Evolutionary conservation across 495 filamentous ascomycete genomes (phyloP).

Genomic region (Hyaloscypha variabilis): DNA sequence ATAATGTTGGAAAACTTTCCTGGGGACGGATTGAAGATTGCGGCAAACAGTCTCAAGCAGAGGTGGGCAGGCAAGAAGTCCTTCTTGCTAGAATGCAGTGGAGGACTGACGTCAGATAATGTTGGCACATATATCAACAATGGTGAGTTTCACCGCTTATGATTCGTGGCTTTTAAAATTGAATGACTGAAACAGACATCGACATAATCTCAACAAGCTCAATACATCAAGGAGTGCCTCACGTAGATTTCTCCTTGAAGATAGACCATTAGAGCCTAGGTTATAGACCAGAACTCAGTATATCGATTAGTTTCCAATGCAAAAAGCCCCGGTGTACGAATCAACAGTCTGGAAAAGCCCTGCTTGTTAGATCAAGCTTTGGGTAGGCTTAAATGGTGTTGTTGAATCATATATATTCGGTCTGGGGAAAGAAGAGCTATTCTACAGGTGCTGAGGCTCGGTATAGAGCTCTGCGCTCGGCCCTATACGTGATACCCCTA

Average conservation of each 20-base stretch:
- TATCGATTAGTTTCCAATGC: no score
- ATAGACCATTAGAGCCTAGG: constrained; percentile 69
- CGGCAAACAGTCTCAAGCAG: constrained; percentile 72
- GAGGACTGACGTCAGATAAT: constrained; percentile 85
- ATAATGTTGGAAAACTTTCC: constrained; percentile 98
- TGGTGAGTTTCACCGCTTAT: constrained; percentile 44
- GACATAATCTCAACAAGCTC: constrained; percentile 95
- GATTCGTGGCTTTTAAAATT: neutral
- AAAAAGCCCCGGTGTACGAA: no score
- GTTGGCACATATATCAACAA: constrained; percentile 77
- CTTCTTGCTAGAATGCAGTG: constrained; percentile 89
- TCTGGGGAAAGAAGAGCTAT: no score
- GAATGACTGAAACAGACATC: constrained; percentile 65
- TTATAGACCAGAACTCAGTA: no score
- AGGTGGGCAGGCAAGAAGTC: constrained; percentile 68
- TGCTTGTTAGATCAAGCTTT: no score
- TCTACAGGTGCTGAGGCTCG: no score
- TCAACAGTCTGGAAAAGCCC: no score
- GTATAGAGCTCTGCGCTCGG: no score
- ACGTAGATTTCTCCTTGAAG: constrained; percentile 96
- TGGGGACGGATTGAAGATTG: constrained; percentile 69
- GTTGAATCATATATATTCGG: no score
- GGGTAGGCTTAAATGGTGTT: no score
- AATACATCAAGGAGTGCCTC: constrained; percentile 91
- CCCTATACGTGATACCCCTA: no score